Evolutionary conservation across 2,329 filamentous ascomycete genomes (phyloP).

Genomic region (Coniella lustricola): DNA sequence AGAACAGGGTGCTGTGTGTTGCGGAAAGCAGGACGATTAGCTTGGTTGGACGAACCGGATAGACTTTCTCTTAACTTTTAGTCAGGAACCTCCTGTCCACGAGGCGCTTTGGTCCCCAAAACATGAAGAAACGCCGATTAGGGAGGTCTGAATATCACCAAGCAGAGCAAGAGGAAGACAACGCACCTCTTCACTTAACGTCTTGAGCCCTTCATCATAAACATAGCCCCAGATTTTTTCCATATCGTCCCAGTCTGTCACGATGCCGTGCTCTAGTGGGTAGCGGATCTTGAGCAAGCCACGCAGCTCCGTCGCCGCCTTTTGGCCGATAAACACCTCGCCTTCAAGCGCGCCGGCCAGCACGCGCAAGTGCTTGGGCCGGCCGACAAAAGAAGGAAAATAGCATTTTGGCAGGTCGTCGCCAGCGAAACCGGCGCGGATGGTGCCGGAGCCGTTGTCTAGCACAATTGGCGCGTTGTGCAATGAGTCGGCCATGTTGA

Average conservation of each 20-base stretch:
- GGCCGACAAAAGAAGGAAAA: constrained; percentile 94
- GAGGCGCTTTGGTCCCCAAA: too few relatives aligned
- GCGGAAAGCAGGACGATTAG: constrained; percentile 16
- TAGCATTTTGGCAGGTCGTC: constrained; percentile 94
- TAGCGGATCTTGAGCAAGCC: constrained; percentile 94
- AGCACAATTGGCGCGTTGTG: constrained; percentile 98
- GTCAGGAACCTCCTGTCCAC: too few relatives aligned
- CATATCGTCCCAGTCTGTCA: constrained; percentile 99
- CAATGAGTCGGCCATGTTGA: constrained; percentile 53
- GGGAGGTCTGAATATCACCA: too few relatives aligned
- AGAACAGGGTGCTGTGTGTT: constrained; percentile 74
- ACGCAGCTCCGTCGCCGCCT: constrained; percentile 78
- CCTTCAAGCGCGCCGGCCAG: constrained; percentile 95
- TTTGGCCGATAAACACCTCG: constrained; percentile 92
- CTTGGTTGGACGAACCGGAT: too few relatives aligned
- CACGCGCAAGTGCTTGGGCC: constrained; percentile 90
- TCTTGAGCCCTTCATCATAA: constrained; percentile 92
- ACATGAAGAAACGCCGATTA: too few relatives aligned
- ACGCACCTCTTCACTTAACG: constrained; percentile 88
- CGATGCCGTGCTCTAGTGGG: constrained; percentile 93
- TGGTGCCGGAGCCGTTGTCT: constrained; percentile 97
- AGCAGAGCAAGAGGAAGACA: not conserved
- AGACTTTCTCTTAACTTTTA: too few relatives aligned
- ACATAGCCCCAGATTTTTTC: constrained; percentile 99
- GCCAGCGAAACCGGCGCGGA: constrained; percentile 92